Evolutionary conservation across 495 filamentous ascomycete species (phyloP).

Genomic region (Staphylotrichum longicolle): DNA sequence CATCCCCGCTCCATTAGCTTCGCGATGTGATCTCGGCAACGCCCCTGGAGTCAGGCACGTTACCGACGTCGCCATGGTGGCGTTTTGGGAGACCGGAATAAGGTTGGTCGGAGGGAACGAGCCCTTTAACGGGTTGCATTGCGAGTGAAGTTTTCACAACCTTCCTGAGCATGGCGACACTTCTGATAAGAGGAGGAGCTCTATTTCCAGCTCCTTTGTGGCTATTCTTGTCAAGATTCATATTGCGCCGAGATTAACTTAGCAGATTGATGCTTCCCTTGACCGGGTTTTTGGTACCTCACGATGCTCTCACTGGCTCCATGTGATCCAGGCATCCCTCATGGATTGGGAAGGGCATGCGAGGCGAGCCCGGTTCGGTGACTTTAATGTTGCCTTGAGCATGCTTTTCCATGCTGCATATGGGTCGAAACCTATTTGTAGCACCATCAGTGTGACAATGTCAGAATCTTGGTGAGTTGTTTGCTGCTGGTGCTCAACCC

Average conservation of each 20-base stretch:
- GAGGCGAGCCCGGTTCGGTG: too few relatives aligned
- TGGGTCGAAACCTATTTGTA: background rate
- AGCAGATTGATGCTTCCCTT: background rate
- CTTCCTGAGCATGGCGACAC: background rate
- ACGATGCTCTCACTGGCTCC: background rate
- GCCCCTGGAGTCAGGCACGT: too few relatives aligned
- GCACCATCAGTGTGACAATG: background rate
- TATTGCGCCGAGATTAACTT: constrained; percentile 10
- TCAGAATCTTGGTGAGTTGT: background rate
- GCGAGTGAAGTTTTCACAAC: background rate
- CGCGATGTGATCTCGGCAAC: constrained; percentile 1
- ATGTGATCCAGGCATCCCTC: background rate
- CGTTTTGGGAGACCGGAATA: constrained; percentile 1
- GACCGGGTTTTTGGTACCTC: constrained; percentile 6
- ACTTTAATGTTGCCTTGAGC: too few relatives aligned
- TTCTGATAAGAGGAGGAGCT: background rate
- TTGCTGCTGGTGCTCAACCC: too few relatives aligned
- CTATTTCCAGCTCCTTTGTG: background rate
- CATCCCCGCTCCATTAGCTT: constrained; percentile 1
- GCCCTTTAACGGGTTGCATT: background rate
- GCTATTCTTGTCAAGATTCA: constrained; percentile 11
- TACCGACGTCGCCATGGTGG: background rate
- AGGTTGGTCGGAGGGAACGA: constrained; percentile 9
- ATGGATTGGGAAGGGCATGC: too few relatives aligned
- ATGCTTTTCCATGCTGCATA: too few relatives aligned